These are phyloP conservation scores for Plasmodium blacklocki DNA, from an alignment of 169 alveolate genomes.

Conservation along the genomic window DNA sequence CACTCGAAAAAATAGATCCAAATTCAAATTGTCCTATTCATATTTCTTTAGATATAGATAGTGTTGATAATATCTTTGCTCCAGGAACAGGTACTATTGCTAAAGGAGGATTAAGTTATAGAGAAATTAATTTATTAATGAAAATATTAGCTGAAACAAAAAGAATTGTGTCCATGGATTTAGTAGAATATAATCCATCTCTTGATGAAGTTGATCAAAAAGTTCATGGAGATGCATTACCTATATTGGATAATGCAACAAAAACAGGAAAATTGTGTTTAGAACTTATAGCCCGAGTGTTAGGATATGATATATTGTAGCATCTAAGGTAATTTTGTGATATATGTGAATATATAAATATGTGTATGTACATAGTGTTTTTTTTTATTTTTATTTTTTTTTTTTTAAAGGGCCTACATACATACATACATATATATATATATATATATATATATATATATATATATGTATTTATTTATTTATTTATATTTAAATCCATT, in stretches of 20 bases:
- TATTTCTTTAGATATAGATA: slow-evolving; percentile 77
- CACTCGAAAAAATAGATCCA: slow-evolving; percentile 76
- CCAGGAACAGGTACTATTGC: slow-evolving; percentile 82
- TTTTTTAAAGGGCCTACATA: not conserved
- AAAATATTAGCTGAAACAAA: slow-evolving; percentile 75
- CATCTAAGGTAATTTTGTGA: no score
- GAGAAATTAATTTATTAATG: slow-evolving; percentile 76
- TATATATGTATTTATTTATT: not conserved
- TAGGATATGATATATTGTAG: slow-evolving; percentile 54
- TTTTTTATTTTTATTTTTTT: no score
- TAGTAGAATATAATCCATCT: slow-evolving; percentile 57
- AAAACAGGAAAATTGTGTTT: slow-evolving; percentile 63
- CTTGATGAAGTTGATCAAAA: slow-evolving; percentile 44
- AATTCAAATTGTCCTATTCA: slow-evolving; percentile 72
- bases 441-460: not conserved
- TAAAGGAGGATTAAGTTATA: slow-evolving; percentile 78
- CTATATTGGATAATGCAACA: slow-evolving; percentile 45
- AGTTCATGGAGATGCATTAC: slow-evolving; percentile 54
- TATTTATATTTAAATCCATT: not conserved
- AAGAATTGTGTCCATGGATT: slow-evolving; percentile 59
- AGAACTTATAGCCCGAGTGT: slow-evolving; percentile 59
- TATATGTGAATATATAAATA: no score
- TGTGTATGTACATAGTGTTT: no score
- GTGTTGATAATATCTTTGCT: slow-evolving; percentile 72
- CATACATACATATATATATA: not conserved